phyloP scores from a whole-genome alignment of 2,329 filamentous ascomycete species.

The Camillea tinctor region DNA sequence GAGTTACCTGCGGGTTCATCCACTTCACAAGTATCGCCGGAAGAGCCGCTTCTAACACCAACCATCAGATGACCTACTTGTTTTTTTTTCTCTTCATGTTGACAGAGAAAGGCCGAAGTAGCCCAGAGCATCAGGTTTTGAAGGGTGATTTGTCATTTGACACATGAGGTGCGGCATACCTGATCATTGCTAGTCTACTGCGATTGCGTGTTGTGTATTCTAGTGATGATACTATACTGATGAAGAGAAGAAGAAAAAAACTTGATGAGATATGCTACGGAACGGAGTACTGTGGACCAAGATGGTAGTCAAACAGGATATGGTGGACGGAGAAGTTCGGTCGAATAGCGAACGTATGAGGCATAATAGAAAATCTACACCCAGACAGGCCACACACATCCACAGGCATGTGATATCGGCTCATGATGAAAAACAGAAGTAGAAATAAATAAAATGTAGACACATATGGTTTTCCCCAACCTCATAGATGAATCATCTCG shows the following conservation, averaged over 20 bases:
- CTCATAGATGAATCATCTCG: slow-evolving; percentile 87
- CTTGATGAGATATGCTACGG: not conserved
- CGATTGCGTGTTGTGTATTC: not conserved
- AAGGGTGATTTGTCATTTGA: not conserved
- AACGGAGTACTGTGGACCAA: not conserved
- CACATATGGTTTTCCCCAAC: slow-evolving; percentile 87
- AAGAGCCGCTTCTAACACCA: not conserved
- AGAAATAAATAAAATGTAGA: slow-evolving; percentile 59
- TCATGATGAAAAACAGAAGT: not conserved
- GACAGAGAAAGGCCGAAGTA: not conserved
- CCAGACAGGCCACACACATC: too few species aligned
- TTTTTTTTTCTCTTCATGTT: not conserved
- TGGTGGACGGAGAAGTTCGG: not conserved
- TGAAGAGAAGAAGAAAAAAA: too few species aligned
- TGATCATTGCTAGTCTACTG: not conserved
- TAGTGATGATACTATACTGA: not conserved
- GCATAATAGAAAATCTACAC: not conserved
- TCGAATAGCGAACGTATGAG: not conserved
- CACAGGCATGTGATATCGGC: not conserved
- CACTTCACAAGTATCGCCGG: not conserved
- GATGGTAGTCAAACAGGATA: not conserved
- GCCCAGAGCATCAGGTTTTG: not conserved
- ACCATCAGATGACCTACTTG: not conserved
- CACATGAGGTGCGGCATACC: not conserved
- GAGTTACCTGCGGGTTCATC: not conserved